Evolutionary conservation across 2,329 filamentous ascomycete genomes (phyloP), one percentile per base, ranked within the genome.

Genomic region (Pyricularia sp.): DNA sequence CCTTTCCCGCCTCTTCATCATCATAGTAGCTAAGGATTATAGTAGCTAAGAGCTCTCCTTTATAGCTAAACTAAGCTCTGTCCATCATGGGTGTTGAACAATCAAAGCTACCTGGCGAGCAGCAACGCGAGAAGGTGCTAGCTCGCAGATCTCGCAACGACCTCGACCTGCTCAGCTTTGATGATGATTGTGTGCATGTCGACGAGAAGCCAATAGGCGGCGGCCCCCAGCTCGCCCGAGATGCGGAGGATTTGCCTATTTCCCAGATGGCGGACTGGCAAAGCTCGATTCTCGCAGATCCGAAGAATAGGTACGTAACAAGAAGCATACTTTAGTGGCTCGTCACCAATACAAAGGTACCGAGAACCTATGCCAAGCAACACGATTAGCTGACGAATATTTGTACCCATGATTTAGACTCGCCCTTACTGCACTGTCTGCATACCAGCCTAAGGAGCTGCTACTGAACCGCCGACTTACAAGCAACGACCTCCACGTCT

Each of bases 401-500:
- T 8, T 33, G n/a, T 55, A 53, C 16, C 55, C 12, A 12, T 16
- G 10, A 40, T 64, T 2, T 64, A 90, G 89, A 67, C 86, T 96
- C 16, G 91, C 90, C 5, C 81, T 94, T 40, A 85, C 87, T 1
- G 89, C 89, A 2, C 79, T 96, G 62, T 87, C 84, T 72, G 80
- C 83, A 10, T 85, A 87, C 68, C 82, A 90, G 67, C 87, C 89
- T 7, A 82, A 82, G 65, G 76, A 83, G 12, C 81, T 92, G 60
- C 81, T 96, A 59, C 81, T 83, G 64, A 88, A 86, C 55, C 84
- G 83, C 9, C 77, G 84, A 0, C 79, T 87, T 31, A 77, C 83
- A 65, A 83, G 91, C 66, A 76, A 82, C 55, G 88, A 94, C 73
- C 88, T 85, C 65, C 91, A 96, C 65, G 82, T 89, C 67, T 96